Percentiles rank a stretch among this genome's conserved stretches.
Conservation (phyloP, 2,329 filamentous ascomycete species). For the Penicillium decumbens region DNA sequence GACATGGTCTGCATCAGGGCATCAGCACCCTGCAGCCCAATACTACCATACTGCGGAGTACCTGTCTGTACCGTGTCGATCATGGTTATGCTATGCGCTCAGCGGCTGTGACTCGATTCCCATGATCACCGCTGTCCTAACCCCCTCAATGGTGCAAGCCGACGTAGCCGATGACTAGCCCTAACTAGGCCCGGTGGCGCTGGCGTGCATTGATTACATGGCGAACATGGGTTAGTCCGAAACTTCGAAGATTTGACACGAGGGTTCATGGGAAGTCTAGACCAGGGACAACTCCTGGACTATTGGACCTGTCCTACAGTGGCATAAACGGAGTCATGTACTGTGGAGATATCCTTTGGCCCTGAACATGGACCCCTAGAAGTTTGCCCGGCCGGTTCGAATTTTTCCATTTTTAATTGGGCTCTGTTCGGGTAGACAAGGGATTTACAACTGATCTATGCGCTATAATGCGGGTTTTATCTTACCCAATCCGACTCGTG, state of each 20-base stretch:
- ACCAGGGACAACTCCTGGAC: neutral
- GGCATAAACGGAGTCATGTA: neutral
- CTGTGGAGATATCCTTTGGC: neutral
- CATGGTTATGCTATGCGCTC: neutral
- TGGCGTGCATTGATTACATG: neutral
- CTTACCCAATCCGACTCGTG: neutral
- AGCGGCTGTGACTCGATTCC: neutral
- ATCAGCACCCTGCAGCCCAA: neutral
- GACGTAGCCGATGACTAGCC: slow-evolving; percentile 1
- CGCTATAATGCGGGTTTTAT: slow-evolving; percentile 3
- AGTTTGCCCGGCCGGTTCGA: neutral
- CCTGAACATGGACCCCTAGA: neutral
- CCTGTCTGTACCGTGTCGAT: neutral
- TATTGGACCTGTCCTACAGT: neutral
- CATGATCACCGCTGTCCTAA: neutral
- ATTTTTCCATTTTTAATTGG: neutral
- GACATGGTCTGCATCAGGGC: neutral
- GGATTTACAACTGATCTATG: neutral
- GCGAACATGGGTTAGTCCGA: neutral
- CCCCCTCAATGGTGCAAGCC: neutral
- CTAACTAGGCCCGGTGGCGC: slow-evolving; percentile 2
- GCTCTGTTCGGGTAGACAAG: neutral
- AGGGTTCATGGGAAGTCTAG: slow-evolving; percentile 1
- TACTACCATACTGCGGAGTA: neutral
- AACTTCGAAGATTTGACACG: neutral